Base-by-base conservation (phyloP, 1,139 yeast genomes). In the Meyerozyma smithsonii region DNA sequence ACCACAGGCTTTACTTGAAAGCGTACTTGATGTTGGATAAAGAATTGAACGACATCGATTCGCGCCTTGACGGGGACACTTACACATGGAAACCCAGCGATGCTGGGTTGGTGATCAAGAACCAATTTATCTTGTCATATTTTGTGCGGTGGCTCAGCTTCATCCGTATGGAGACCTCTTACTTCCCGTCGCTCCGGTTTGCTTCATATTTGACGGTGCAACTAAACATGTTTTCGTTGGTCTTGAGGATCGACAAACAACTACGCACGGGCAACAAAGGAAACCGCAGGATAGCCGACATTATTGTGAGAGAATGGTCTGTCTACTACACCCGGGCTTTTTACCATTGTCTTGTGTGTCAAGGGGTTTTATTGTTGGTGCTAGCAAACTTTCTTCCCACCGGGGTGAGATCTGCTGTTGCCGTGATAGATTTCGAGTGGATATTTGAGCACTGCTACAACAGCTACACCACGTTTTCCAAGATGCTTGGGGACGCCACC, bases 151-250 rank as follows among this genome's bases (percentile, higher is more conserved):
- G 69, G 69, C 48, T 66, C 32, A 56, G 62, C 23, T 59, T 66
- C 37, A 47, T 64, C 17, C 51, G 58, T 33, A 48, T 64, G 16
- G 71, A 66, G 45, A 40, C 51, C 1, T 53, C 53, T 7, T 61
- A 66, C 47, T 66, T 63, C 42, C 68, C 72, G 0, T 50, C 64
- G 10, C 52, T 66, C 37, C 46, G 70, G 30, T 63, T 53, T 43
- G 44, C 61, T 2, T 51, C 62, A 8, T 64, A 58, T 43, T 36
- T 61, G 15, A 60, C 68, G 2, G 42, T 60, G 2, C 52, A 64
- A 49, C 32, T 56, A 32, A 49, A 56, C 30, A 34, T 55, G 28
- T 60, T 61, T 43, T 64, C 64, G 41, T 62, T 56, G 39, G 62
- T 58, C 39, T 41, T 44, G 32, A 37, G 47, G 17, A 37, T 62